phyloP scores from a whole-genome alignment of 306 rosid species.

The Crotalaria pallida region DNA sequence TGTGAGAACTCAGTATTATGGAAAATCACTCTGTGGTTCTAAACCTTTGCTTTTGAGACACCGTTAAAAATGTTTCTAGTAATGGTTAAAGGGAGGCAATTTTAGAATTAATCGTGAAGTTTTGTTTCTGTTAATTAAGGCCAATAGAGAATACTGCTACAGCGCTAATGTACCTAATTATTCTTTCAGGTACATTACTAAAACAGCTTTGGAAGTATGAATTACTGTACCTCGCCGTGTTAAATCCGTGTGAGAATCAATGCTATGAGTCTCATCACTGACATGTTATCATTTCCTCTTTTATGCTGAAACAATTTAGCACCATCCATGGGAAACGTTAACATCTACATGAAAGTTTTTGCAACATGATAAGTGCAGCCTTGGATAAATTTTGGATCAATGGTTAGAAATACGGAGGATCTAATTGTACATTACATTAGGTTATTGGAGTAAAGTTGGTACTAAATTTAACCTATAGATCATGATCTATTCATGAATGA shows the following conservation, averaged over 20 bases:
- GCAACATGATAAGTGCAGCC: too few species aligned
- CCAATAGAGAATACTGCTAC: neutral
- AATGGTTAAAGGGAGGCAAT: neutral
- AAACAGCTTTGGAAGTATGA: neutral
- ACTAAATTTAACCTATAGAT: too few species aligned
- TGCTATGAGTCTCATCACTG: neutral
- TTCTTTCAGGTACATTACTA: neutral
- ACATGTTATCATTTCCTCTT: neutral
- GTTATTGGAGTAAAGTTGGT: too few species aligned
- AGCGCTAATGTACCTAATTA: too few species aligned
- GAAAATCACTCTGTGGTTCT: slow-evolving; percentile 18
- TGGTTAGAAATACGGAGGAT: too few species aligned
- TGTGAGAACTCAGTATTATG: neutral
- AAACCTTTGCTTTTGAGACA: slow-evolving; percentile 11
- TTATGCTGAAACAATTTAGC: neutral
- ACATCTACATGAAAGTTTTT: too few species aligned
- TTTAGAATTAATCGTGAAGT: neutral
- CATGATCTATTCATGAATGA: too few species aligned
- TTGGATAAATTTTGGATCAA: too few species aligned
- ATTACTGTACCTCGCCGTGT: neutral
- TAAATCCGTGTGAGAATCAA: slow-evolving; percentile 22
- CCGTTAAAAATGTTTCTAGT: neutral
- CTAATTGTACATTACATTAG: too few species aligned
- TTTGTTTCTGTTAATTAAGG: neutral
- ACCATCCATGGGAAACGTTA: too few species aligned